Conservation (phyloP, 2,329 filamentous ascomycete species). For the Blumeria hordei region DNA sequence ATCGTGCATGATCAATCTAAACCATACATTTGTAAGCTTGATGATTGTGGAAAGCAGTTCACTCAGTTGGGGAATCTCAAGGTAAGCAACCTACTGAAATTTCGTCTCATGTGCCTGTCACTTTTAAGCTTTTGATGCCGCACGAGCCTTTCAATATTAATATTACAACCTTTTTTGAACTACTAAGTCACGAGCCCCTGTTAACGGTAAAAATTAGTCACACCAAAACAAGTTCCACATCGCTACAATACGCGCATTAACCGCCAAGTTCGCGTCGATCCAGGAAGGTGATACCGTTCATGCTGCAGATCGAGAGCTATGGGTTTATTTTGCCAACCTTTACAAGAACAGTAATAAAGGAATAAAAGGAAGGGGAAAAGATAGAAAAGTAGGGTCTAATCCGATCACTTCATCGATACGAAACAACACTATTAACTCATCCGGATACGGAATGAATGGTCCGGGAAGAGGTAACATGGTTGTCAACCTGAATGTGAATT, state of each 20-base stretch:
- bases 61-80: conserved; percentile 84
- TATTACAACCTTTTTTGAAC: not conserved
- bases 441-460: conserved; percentile 5
- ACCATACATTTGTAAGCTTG: conserved; percentile 58
- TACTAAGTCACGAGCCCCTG: conserved; percentile 3
- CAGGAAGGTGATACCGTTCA: conserved; percentile 37
- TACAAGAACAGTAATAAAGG: conserved; percentile 98
- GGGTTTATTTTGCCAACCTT: conserved; percentile 62
- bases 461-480: conserved; percentile 7
- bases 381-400: conserved; percentile 32
- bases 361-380: conserved; percentile 85
- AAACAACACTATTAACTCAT: conserved; percentile 1
- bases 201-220: conserved; percentile 24
- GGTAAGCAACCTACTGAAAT: conserved; percentile 19
- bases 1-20: conserved; percentile 58
- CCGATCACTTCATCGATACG: conserved; percentile 3
- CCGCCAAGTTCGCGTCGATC: conserved; percentile 41
- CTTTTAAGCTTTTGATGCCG: not conserved
- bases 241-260: conserved; percentile 44
- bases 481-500: conserved; percentile 1
- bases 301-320: conserved; percentile 47
- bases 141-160: too few relatives aligned
- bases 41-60: conserved; percentile 69
- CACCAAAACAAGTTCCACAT: conserved; percentile 90
- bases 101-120: not conserved